phyloP scores from a whole-genome alignment of 208 protist species.

The Trypanosoma mega region DNA sequence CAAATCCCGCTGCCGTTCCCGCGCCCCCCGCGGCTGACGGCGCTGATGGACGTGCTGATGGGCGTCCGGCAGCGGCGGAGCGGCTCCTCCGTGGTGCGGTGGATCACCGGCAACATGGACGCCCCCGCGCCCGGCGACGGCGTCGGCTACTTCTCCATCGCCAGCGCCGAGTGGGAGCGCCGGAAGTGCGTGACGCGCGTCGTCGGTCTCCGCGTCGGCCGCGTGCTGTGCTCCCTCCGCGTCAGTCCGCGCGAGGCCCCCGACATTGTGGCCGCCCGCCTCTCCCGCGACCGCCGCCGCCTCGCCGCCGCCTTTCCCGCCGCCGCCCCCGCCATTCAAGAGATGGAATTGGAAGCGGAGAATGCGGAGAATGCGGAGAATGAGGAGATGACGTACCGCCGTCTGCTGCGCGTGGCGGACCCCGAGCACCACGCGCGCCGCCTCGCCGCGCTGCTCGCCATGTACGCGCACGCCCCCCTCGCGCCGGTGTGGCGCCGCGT shows the following conservation, averaged over 20 bases:
- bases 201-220: constrained; percentile 57
- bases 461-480: constrained; percentile 27
- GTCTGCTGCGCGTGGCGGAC: constrained; percentile 35
- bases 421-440: constrained; percentile 43
- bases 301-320: too few species aligned
- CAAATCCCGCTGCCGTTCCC: constrained; percentile 53
- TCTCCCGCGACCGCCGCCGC: constrained; percentile 17
- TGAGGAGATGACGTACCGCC: constrained; percentile 39
- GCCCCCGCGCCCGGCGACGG: constrained; percentile 10
- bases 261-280: constrained; percentile 29
- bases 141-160: constrained; percentile 43
- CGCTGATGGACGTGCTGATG: constrained; percentile 59
- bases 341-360: too few species aligned
- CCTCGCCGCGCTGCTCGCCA: constrained; percentile 29
- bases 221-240: constrained; percentile 41
- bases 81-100: constrained; percentile 49
- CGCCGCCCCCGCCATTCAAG: too few species aligned
- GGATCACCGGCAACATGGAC: constrained; percentile 41
- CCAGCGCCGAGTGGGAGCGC: constrained; percentile 47
- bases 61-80: constrained; percentile 46
- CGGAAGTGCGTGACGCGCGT: constrained; percentile 62
- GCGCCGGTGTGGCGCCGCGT: constrained; percentile 23
- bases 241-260: constrained; percentile 41
- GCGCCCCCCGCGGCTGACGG: constrained; percentile 44
- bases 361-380: constrained; percentile 32